These are phyloP conservation scores for Penicillium dipodomyicola DNA, from an alignment of 495 filamentous ascomycete genomes.

Conservation along the genomic window DNA sequence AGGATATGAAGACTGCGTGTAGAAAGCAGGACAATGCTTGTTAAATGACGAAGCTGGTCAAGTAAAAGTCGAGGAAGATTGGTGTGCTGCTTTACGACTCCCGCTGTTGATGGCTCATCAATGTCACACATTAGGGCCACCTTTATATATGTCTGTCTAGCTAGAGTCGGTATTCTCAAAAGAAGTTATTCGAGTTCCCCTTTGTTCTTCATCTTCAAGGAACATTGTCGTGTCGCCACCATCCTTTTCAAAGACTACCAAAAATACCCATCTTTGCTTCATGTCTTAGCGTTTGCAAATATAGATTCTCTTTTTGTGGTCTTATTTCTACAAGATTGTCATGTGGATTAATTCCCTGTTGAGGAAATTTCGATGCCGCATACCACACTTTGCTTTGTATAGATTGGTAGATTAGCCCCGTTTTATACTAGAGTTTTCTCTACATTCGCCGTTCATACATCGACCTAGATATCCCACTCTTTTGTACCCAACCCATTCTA, in stretches of 20 bases:
- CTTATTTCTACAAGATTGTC: not conserved
- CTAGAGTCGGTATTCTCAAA: not conserved
- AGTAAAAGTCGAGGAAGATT: not conserved
- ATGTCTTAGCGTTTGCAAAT: not conserved
- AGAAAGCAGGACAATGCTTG: not conserved
- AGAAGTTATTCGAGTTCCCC: not conserved
- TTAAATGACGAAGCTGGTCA: not conserved
- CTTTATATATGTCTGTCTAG: not conserved
- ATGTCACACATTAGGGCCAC: not conserved
- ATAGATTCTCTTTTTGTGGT: not conserved
- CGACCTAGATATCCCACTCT: not conserved
- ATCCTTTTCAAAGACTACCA: not conserved
- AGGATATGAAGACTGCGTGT: not conserved
- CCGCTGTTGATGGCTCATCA: not conserved
- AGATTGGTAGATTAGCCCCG: not conserved
- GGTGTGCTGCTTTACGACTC: not conserved
- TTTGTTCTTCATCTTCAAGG: not conserved
- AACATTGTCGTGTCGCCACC: not conserved
- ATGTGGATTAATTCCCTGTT: not conserved
- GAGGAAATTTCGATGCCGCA: not conserved
- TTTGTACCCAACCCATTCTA: not conserved
- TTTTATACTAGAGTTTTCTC: not conserved
- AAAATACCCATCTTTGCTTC: not conserved
- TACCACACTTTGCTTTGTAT: not conserved
- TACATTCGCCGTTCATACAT: not conserved